Evolutionary conservation across 305 asterid genomes (phyloP), one percentile per base, ranked within the genome.

Genomic region (Fraxinus nigra): DNA sequence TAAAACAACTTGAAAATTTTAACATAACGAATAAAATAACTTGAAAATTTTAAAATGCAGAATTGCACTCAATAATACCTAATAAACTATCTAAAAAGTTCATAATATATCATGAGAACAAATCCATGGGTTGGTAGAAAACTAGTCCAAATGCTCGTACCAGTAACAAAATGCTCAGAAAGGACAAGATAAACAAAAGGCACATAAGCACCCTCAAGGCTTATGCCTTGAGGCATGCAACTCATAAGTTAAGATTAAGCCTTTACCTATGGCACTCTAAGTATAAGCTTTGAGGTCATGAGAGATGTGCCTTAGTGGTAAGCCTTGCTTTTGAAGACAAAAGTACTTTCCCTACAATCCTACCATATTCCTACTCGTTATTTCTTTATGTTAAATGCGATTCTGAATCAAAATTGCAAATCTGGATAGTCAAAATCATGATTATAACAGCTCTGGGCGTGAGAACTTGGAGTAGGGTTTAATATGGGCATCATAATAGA

Each of bases 101-200:
- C 38, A 67, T 14, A 67, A 67, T 4, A 26, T 28, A 14, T 28
- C n/a, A 30, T 26, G 38, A 10, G 9, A 67, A 28, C 74, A 67
- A 67, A 67, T 28, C 34, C 32, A 22, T 3, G 70, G 14, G 32
- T 61, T 54, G 32, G 70, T 61, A 61, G 14, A 33, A 70, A 70
- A 70, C 43, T 70, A 70, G 76, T 33, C 43, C 26, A 70, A 33
- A 70, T 70, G 13, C 13, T 33, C 14, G 1, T 30, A 24, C 24
- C 46, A 70, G 76, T 67, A 70, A 70, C 76, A 70, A 70, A 70
- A 32, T 32, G 75, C 75, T 5, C 38, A 70, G 38, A 70, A 70
- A 33, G 14, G 46, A 70, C 40, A 70, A 33, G 22, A 16, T 16
- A 30, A 30, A 10, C 18, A 65, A 1, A 10, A 3, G 34, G 73